phyloP scores from a whole-genome alignment of 139 green algal species.

The Ettlia oleoabundans region DNA sequence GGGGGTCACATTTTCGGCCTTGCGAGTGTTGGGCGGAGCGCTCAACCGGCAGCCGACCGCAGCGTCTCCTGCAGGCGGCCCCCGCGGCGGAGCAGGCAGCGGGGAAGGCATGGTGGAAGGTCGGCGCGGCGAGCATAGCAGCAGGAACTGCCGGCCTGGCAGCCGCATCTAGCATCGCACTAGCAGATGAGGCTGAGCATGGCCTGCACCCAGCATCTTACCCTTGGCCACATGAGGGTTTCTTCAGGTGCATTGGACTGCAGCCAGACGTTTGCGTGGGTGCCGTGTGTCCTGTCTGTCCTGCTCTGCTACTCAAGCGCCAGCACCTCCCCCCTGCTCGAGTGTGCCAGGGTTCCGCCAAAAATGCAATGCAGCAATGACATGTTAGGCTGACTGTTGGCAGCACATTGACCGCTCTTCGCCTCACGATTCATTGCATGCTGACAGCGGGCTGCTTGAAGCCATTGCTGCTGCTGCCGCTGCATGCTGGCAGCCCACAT shows the following conservation, averaged over 20 bases:
- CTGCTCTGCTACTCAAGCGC: background rate
- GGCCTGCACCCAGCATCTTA: slow-evolving; percentile 87
- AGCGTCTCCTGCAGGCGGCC: slow-evolving; percentile 6
- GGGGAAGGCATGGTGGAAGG: slow-evolving; percentile 1
- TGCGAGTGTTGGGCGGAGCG: no score
- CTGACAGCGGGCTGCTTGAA: no score
- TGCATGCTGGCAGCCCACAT: no score
- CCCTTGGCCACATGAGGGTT: slow-evolving; percentile 92
- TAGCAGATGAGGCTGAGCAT: slow-evolving; percentile 90
- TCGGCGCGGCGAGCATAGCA: slow-evolving; percentile 10
- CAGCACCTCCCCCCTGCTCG: no score
- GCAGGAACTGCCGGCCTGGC: slow-evolving; percentile 35
- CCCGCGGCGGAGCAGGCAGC: slow-evolving; percentile 28
- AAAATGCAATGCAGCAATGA: no score
- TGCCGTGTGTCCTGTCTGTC: background rate
- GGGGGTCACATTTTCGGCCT: no score
- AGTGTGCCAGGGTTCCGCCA: no score
- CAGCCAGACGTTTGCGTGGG: background rate
- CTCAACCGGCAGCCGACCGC: background rate
- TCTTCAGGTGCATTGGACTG: slow-evolving; percentile 64
- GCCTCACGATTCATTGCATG: no score
- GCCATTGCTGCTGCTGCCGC: no score
- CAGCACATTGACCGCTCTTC: no score
- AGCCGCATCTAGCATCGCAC: slow-evolving; percentile 44
- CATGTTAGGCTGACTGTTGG: no score